These are phyloP conservation scores for Calonectria honghensis DNA, from an alignment of 2,329 filamentous ascomycete genomes.

Conservation along the genomic window DNA sequence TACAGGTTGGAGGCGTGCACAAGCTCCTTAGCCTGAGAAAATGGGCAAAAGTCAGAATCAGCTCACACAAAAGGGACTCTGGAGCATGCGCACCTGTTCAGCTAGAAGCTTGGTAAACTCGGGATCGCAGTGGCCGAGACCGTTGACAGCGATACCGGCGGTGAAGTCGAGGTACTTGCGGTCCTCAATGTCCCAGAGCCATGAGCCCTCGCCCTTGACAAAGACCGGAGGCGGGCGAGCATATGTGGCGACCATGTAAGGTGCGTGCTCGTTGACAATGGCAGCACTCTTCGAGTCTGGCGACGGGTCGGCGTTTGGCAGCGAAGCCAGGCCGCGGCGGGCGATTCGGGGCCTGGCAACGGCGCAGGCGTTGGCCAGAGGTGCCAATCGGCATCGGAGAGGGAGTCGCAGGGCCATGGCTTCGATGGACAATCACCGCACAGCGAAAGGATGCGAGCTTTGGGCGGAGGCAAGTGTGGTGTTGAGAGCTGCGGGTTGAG, in stretches of 20 bases:
- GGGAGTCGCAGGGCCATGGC: slow-evolving; percentile 65
- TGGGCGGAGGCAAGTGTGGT: slow-evolving; percentile 10
- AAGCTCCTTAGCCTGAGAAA: slow-evolving; percentile 78
- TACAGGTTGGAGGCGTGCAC: slow-evolving; percentile 97
- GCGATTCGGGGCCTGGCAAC: slow-evolving; percentile 54
- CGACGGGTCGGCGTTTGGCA: slow-evolving; percentile 83
- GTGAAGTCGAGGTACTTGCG: slow-evolving; percentile 95
- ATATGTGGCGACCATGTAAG: slow-evolving; percentile 98
- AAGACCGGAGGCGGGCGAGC: slow-evolving; percentile 93
- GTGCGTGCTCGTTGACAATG: slow-evolving; percentile 83
- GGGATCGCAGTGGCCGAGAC: slow-evolving; percentile 91
- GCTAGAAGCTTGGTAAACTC: slow-evolving; percentile 84
- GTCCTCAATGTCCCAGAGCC: slow-evolving; percentile 93
- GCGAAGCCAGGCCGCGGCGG: slow-evolving; percentile 58
- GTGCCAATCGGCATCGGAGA: slow-evolving; percentile 62
- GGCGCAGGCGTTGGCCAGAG: slow-evolving; percentile 52
- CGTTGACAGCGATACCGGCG: slow-evolving; percentile 95
- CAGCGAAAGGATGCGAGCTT: neutral
- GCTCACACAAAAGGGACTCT: neutral
- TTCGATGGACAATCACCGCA: slow-evolving; percentile 14
- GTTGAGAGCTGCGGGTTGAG: slow-evolving; percentile 5
- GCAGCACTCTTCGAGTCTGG: slow-evolving; percentile 83
- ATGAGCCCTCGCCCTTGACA: slow-evolving; percentile 89
- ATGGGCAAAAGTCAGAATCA: slow-evolving; percentile 6
- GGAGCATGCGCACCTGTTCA: slow-evolving; percentile 77